These are phyloP conservation scores for Tylopilus sp. DNA, from an alignment of 768 basidiomycete genomes.

Conservation along the genomic window DNA sequence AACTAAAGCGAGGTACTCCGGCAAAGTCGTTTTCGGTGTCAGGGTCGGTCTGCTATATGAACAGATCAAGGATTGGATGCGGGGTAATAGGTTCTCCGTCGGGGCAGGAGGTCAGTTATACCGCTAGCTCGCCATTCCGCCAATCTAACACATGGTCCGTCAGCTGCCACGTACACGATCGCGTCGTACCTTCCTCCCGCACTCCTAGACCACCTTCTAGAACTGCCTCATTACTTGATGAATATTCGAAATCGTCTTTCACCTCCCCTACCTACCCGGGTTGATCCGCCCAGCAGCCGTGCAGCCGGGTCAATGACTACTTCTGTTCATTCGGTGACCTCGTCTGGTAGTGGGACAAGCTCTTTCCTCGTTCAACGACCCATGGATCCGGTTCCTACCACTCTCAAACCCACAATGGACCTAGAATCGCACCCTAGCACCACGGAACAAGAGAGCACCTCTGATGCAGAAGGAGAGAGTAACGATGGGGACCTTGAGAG, in stretches of 20 bases:
- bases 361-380: constrained; percentile 2
- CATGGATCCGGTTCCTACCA: constrained; percentile 6
- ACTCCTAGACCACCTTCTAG: constrained; percentile 62
- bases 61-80: constrained; percentile 51
- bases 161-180: constrained; percentile 65
- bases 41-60: constrained; percentile 39
- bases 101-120: constrained; percentile 71
- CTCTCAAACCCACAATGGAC: constrained; percentile 7
- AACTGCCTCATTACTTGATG: constrained; percentile 62
- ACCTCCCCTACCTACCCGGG: constrained; percentile 43
- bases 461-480: constrained; percentile 70
- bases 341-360: constrained; percentile 1
- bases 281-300: constrained; percentile 31
- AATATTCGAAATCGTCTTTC: constrained; percentile 59
- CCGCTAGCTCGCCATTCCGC: neutral
- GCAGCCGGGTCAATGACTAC: constrained; percentile 15
- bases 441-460: constrained; percentile 42
- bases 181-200: constrained; percentile 68
- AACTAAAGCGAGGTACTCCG: constrained; percentile 34
- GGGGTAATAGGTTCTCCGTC: constrained; percentile 66
- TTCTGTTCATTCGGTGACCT: constrained; percentile 11
- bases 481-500: constrained; percentile 52
- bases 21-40: constrained; percentile 42
- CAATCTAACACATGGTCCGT: constrained; percentile 10
- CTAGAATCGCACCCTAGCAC: constrained; percentile 12